Conservation (phyloP, 78 protist genomes). For the Dictyostelium citrinum region DNA sequence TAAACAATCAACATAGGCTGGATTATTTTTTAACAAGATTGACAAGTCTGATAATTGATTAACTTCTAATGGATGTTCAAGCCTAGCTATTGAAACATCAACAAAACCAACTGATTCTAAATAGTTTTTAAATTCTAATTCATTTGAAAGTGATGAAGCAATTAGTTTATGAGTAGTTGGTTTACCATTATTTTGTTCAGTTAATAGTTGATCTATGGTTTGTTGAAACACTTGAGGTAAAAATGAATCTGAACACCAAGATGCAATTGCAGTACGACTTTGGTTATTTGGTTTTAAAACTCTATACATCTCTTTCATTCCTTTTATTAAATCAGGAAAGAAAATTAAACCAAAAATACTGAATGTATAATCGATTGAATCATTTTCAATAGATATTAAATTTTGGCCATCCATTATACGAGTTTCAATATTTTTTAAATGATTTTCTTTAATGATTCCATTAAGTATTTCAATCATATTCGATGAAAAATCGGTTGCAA, state of each 20-base stretch:
- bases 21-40: neutral
- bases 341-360: conserved; percentile 39
- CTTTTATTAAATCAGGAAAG: neutral
- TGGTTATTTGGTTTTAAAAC: conserved; percentile 19
- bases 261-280: neutral
- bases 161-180: neutral
- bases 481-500: conserved; percentile 38
- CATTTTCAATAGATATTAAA: neutral
- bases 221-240: neutral
- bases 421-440: conserved; percentile 6
- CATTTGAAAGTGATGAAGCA: neutral
- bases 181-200: neutral
- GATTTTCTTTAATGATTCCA: neutral
- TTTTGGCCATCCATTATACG: conserved; percentile 50
- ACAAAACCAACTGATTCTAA: neutral
- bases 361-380: conserved; percentile 14
- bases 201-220: neutral
- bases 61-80: neutral
- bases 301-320: conserved; percentile 28
- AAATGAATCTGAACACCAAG: neutral
- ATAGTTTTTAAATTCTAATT: neutral
- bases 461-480: conserved; percentile 13
- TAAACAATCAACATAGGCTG: neutral
- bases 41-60: neutral
- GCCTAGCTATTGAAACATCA: neutral